Evolutionary conservation across 192 early-diverging fungal genomes (phyloP).

Genomic region (Rhizophlyctis rosea): DNA sequence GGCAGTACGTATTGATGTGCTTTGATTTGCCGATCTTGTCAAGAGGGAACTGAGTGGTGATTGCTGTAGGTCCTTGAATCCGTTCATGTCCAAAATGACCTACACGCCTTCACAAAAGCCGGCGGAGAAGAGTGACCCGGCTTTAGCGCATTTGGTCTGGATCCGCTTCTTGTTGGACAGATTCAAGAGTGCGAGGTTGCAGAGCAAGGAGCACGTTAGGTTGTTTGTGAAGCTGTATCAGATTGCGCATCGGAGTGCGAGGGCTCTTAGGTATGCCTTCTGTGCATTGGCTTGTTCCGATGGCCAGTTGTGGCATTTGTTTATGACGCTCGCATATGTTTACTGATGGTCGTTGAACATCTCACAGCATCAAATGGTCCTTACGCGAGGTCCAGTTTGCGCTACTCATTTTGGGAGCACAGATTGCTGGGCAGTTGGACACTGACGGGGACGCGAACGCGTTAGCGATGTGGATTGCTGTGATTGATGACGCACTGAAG

Average conservation of each 20-base stretch:
- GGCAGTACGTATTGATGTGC: constrained; percentile 18
- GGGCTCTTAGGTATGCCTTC: constrained; percentile 35
- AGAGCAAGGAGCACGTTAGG: constrained; percentile 67
- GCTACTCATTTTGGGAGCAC: constrained; percentile 71
- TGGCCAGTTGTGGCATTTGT: background rate
- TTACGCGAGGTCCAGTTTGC: constrained; percentile 77
- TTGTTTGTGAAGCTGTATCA: constrained; percentile 79
- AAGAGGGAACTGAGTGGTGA: constrained; percentile 39
- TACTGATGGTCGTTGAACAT: background rate
- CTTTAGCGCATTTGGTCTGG: constrained; percentile 73
- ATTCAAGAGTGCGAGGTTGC: constrained; percentile 77
- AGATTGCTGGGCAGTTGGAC: constrained; percentile 66
- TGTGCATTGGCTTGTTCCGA: background rate
- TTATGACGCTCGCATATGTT: background rate
- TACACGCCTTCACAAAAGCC: constrained; percentile 88
- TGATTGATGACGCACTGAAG: constrained; percentile 72
- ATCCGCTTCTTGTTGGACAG: constrained; percentile 82
- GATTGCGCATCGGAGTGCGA: constrained; percentile 57
- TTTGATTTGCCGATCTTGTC: constrained; percentile 50
- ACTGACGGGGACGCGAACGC: constrained; percentile 61
- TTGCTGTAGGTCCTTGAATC: constrained; percentile 56
- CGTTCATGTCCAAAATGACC: constrained; percentile 88
- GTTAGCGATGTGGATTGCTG: constrained; percentile 56
- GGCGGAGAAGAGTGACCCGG: constrained; percentile 56
- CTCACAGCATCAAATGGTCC: constrained; percentile 62